phyloP scores from a whole-genome alignment of 2,329 filamentous ascomycete species.

The Trichoderma guizhouense region DNA sequence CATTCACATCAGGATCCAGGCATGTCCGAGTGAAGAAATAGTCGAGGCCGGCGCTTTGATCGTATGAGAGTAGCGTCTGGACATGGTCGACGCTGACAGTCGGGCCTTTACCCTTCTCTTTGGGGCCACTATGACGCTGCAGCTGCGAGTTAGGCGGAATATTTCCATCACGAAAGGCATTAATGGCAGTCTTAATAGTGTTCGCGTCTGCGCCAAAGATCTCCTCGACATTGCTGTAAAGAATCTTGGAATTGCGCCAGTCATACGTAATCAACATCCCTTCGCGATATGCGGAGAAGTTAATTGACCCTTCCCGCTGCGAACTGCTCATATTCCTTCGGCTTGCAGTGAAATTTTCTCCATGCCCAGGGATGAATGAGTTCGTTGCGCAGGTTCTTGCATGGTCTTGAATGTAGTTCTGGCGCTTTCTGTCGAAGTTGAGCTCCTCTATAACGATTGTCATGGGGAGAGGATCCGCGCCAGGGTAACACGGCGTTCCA shows the following conservation, averaged over 20 bases:
- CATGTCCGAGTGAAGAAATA: too few relatives aligned
- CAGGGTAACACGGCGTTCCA: not conserved
- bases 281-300: not conserved
- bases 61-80: too few relatives aligned
- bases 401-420: not conserved
- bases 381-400: not conserved
- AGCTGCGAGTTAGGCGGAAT: too few relatives aligned
- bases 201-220: not conserved
- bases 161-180: fast-evolving
- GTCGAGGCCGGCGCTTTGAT: too few relatives aligned
- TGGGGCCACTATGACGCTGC: too few relatives aligned
- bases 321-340: too few relatives aligned
- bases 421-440: not conserved
- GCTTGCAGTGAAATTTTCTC: not conserved
- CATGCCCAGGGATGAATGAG: too few relatives aligned
- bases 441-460: not conserved
- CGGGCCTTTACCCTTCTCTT: too few relatives aligned
- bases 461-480: not conserved
- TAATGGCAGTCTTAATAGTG: too few relatives aligned
- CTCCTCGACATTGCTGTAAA: not conserved
- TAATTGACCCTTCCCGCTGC: not conserved
- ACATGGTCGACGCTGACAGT: too few relatives aligned
- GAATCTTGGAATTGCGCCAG: not conserved
- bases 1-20: too few relatives aligned
- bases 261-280: not conserved